Evolutionary conservation across 306 rosid species (phyloP), one percentile per base, ranked within the genome.

Genomic region (Trichosanthes truncata): DNA sequence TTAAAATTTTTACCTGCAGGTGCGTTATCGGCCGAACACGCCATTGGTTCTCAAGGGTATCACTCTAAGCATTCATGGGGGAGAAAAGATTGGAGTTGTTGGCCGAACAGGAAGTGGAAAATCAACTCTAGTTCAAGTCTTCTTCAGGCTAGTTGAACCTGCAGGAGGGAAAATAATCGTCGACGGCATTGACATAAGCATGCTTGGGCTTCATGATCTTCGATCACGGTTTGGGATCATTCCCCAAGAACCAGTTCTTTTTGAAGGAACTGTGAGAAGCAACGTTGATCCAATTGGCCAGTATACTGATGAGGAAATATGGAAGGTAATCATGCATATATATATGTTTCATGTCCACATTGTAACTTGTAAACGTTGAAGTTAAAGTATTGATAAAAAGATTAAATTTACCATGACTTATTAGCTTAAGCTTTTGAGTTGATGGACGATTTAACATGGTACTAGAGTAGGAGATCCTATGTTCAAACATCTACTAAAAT

Each of bases 181-280:
- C 10, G 99, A 95, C 13, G 96, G 87, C 83, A 86, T 95, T 21
- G 99, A 95, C 84, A 93, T 87, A 65, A 61, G 86, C 10, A 74
- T 46, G 18, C 78, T 95, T 35, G 99, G 99, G 15, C 99, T 95
- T 86, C 99, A 95, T 69, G 97, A 95, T 80, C 91, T 95, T 25
- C 83, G 98, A 80, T 92, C 98, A 61, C 90, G 99, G 7, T 93
- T 95, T 3, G 96, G 99, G 29, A 95, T 93, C 86, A 95, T 95
- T 80, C 99, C 99, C 76, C 99, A 95, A 83, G 99, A 95, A 74
- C 99, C 99, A 78, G 97, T 95, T 23, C 99, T 95, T 79, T 95
- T 95, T 33, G 97, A 95, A 85, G 99, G 99, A 68, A 95, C 99
- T 0, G 93, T 95, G 6, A 84, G 97, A 84, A 91, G 87, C 88